phyloP scores from a whole-genome alignment of 2,329 filamentous ascomycete species.

The Diplodia mutila region DNA sequence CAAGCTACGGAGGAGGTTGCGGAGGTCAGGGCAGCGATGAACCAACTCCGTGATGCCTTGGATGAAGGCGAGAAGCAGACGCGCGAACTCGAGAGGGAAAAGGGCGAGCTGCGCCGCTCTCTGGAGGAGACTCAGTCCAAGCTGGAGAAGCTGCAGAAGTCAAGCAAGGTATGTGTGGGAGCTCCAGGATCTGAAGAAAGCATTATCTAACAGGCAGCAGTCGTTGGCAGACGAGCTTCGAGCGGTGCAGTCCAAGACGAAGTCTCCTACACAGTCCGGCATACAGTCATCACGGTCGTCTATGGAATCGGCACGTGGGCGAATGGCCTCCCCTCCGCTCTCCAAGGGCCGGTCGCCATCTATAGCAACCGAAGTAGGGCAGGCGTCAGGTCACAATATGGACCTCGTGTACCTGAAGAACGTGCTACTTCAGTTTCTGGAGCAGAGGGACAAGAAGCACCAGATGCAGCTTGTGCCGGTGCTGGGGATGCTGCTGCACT shows the following conservation, averaged over 20 bases:
- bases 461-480: conserved; percentile 78
- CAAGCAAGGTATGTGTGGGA: conserved; percentile 54
- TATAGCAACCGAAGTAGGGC: conserved; percentile 31
- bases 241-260: conserved; percentile 47
- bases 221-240: conserved; percentile 63
- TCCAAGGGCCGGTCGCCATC: conserved; percentile 43
- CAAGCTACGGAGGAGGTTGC: conserved; percentile 72
- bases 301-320: conserved; percentile 55
- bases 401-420: conserved; percentile 78
- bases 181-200: too few species aligned
- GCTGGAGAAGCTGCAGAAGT: conserved; percentile 78
- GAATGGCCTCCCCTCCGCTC: conserved; percentile 51
- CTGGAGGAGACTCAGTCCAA: conserved; percentile 78
- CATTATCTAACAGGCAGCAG: conserved; percentile 35
- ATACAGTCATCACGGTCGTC: conserved; percentile 62
- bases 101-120: conserved; percentile 71
- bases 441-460: conserved; percentile 77
- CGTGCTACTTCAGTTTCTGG: conserved; percentile 78
- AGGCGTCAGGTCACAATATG: conserved; percentile 38
- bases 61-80: conserved; percentile 87
- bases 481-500: conserved; percentile 73
- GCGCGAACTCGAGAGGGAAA: conserved; percentile 81
- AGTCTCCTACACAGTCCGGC: conserved; percentile 46
- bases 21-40: conserved; percentile 77
- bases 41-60: conserved; percentile 75